Percentiles rank a stretch among this genome's conserved stretches.
Evolutionary conservation across 2,329 filamentous ascomycete species (phyloP).

Genomic region (Cercospora citrullina): DNA sequence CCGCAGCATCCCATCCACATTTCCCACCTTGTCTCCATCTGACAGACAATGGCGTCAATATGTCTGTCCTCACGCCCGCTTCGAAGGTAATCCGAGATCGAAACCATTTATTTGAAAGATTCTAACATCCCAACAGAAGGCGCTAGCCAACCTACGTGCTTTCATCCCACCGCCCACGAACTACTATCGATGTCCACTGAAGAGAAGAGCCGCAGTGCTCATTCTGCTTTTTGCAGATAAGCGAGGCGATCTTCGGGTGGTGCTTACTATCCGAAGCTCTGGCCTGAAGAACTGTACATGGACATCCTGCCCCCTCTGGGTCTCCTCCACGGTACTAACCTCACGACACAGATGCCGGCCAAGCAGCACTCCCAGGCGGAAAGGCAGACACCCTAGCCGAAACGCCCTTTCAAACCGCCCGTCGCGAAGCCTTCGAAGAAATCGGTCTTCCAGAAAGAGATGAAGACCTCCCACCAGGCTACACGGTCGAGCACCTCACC

Average conservation of each 20-base stretch:
- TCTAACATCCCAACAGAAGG: slow-evolving; percentile 37
- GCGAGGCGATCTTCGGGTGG: slow-evolving; percentile 70
- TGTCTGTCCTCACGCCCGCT: slow-evolving; percentile 38
- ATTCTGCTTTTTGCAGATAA: slow-evolving; percentile 85
- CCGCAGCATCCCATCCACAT: background rate
- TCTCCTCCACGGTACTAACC: slow-evolving; percentile 4
- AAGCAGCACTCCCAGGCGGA: slow-evolving; percentile 53
- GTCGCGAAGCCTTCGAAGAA: slow-evolving; percentile 88
- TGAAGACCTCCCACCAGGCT: slow-evolving; percentile 68
- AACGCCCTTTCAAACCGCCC: slow-evolving; percentile 73
- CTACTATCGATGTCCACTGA: slow-evolving; percentile 58
- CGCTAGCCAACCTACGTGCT: slow-evolving; percentile 57
- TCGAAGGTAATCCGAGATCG: slow-evolving; percentile 31
- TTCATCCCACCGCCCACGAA: slow-evolving; percentile 59
- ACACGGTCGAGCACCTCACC: slow-evolving; percentile 84
- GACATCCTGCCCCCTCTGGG: too few relatives aligned
- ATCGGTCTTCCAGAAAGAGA: slow-evolving; percentile 81
- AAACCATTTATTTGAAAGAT: background rate
- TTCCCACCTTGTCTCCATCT: slow-evolving; percentile 7
- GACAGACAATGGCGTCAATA: slow-evolving; percentile 29
- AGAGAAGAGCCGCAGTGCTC: slow-evolving; percentile 79
- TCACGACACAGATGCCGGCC: slow-evolving; percentile 49
- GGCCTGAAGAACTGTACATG: slow-evolving; percentile 57
- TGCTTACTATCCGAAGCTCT: slow-evolving; percentile 62
- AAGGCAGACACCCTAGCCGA: slow-evolving; percentile 58